Base-by-base conservation (phyloP, 139 green algal species). In the Astrephomene gubernaculifera region DNA sequence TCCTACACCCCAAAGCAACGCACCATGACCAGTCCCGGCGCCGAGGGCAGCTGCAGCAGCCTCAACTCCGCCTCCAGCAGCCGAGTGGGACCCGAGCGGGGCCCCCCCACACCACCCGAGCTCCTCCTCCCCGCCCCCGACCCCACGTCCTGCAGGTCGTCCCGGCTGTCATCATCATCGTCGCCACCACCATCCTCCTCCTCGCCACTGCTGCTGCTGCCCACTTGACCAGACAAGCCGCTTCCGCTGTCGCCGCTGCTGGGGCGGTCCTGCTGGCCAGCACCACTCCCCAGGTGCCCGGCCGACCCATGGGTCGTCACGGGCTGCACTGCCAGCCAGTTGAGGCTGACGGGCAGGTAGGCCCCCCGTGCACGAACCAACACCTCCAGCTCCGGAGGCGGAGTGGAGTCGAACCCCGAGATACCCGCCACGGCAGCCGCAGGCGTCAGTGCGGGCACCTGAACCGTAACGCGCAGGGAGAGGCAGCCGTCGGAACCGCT, bases 31-130 rank as follows among this genome's bases (percentile, higher is more conserved):
- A 73, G 33, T 17, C 76, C 76, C 0, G 76, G 76, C 29, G 19
- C 29, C n/a, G 1, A 14, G 29, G 76, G 76, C 41, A 83, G 57
- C 39, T 73, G 60, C 76, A 73, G 19, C 76, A 83, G 41, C 60
- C 72, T 41, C 29, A 83, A 6, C 19, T 19, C 63, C n/a, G n/a
- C n/a, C 63, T 43, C 6, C 63, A 9, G 39, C n/a, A n/a, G n/a
- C n/a, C n/a, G n/a, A n/a, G n/a, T n/a, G n/a, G n/a, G n/a, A n/a
- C n/a, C n/a, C n/a, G n/a, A n/a, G n/a, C n/a, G n/a, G n/a, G n/a
- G n/a, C n/a, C n/a, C n/a, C n/a, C n/a, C n/a, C n/a, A n/a, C n/a
- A 29, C 14, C 17, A 21, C 6, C 1, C 71, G 69, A 24, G 8
- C 19, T 41, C 14, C 1, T n/a, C 14, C 39, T 24, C 9, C 39